A percentile compares a stretch with the other conserved stretches of the same genome.
Conservation (phyloP, 1,139 yeast species). For the Saccharomyces hybrid region DNA sequence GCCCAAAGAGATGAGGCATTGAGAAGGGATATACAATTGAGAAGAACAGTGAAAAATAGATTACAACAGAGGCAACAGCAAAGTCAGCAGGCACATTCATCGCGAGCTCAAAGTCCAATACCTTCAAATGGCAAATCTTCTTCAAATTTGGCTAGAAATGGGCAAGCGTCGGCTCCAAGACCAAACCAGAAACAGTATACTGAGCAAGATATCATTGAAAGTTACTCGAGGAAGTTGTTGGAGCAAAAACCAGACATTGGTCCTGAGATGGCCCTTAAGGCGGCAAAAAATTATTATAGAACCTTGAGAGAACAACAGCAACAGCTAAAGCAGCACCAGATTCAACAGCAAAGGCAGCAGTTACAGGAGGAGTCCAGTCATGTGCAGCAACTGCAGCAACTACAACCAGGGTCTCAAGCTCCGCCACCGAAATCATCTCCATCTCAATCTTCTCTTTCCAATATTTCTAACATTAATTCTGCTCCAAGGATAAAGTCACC, state of each 20-base stretch:
- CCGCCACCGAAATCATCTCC: neutral
- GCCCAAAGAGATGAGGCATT: conserved; percentile 78
- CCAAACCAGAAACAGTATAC: conserved; percentile 15
- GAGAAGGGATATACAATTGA: conserved; percentile 30
- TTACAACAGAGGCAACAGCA: conserved; percentile 23
- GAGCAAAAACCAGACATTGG: conserved; percentile 28
- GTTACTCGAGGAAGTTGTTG: conserved; percentile 26
- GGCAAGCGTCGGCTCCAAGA: conserved; percentile 6
- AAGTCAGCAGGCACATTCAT: conserved; percentile 21
- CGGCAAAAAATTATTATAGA: conserved; percentile 29
- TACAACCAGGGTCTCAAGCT: conserved; percentile 2
- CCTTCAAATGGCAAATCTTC: neutral
- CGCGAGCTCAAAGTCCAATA: neutral
- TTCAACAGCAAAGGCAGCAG: conserved; percentile 1
- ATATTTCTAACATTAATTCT: conserved; percentile 5
- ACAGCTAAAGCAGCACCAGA: conserved; percentile 6
- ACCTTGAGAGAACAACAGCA: conserved; percentile 13
- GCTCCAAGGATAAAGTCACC: conserved; percentile 22
- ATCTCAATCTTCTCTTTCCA: neutral
- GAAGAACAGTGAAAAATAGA: conserved; percentile 29
- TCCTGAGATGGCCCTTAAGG: conserved; percentile 28
- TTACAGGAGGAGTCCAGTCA: neutral
- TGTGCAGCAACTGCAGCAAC: neutral
- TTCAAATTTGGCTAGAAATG: neutral
- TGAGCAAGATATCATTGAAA: conserved; percentile 28